phyloP scores from a whole-genome alignment of 139 green algal species.

The Tetraselmis striata region DNA sequence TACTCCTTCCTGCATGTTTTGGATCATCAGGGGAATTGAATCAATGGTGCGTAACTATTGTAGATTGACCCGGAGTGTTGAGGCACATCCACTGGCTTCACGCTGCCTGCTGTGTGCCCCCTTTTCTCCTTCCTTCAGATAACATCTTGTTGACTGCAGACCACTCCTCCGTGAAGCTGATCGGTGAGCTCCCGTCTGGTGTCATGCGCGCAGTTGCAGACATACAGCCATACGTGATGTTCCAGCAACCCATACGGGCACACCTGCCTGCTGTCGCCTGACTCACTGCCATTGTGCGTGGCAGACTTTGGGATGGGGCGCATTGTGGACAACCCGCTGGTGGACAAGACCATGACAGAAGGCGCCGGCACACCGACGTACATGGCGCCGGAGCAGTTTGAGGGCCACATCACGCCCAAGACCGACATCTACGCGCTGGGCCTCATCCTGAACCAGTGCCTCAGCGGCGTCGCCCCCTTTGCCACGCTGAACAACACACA shows the following conservation, averaged over 20 bases:
- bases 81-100: no score
- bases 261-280: no score
- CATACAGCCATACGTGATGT: no score
- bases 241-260: no score
- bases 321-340: neutral
- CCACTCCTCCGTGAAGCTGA: neutral
- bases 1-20: no score
- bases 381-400: slow-evolving; percentile 7
- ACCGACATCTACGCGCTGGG: slow-evolving; percentile 6
- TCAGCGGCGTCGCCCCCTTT: neutral
- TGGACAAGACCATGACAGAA: neutral
- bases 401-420: slow-evolving; percentile 1
- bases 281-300: no score
- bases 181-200: neutral
- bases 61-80: no score
- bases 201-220: no score
- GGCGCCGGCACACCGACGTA: neutral
- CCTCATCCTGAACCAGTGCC: slow-evolving; percentile 1
- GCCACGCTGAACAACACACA: neutral
- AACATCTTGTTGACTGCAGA: neutral
- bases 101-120: no score
- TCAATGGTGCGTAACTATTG: no score
- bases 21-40: no score
- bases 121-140: neutral
- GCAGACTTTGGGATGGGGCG: slow-evolving; percentile 1